Evolutionary conservation across 106 monocot species (phyloP), one percentile per base, ranked within the genome.

Genomic region (Amphibolis antarctica): DNA sequence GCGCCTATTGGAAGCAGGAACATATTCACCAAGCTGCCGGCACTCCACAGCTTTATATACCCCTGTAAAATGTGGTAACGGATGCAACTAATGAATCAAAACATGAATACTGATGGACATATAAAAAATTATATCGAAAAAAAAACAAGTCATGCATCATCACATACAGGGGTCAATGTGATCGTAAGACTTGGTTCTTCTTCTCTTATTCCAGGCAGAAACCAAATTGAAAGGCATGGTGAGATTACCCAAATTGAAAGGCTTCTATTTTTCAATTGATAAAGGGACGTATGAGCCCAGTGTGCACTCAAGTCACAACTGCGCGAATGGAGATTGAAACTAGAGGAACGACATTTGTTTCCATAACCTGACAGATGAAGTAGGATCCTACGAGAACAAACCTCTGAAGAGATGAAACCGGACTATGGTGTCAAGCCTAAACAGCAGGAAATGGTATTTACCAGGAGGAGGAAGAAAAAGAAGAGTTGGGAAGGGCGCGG

Each of bases 181-280:
- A 55, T 86, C 92, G 4, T 79, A 68, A 19, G 86, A 92, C 66
- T 81, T 86, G 76, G 81, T 92, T 67, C 86, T 72, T 53, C 85
- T 73, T 46, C 90, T 79, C 26, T 77, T 86, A 75, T 81, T 92
- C 92, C 92, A 92, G 42, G 84, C 78, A 28, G 81, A 81, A 60
- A 92, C 92, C 17, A 92, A 59, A 54, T 63, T 71, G 71, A 92
- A 84, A 74, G 83, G 83, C 86, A 86, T 91, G 14, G 17, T 68
- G 62, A 18, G 10, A 42, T 53, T 21, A 30, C 45, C 2, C 2
- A 36, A 36, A 36, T 36, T 36, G 36, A 36, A 36, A 36, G 7
- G 7, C 2, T 4, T 36, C 4, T 36, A 36, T 36, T 36, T 2
- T 7, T 36, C 36, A 4, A 7, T 36, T 7, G 36, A 36, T 36